Base-by-base conservation (phyloP, 768 basidiomycete genomes). In the Naematelia aurantialba region DNA sequence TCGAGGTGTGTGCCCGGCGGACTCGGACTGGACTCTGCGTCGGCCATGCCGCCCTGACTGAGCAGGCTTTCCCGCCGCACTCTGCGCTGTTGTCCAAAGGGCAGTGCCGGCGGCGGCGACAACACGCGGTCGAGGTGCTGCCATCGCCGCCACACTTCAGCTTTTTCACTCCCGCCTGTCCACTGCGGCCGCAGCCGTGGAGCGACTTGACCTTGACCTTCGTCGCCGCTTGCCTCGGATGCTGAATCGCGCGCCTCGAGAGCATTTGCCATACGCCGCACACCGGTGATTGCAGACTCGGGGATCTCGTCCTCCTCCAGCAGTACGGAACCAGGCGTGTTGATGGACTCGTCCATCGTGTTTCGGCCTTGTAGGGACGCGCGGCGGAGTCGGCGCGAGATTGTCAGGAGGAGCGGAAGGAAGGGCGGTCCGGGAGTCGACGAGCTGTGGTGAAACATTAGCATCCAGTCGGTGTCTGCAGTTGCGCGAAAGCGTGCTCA, bases 401-500 rank as follows among this genome's bases (percentile, higher is more conserved):
- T 63, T 21, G 69, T 60, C 22, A 59, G 59, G 1, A 73, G 62
- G 3, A 70, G 60, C 0, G 69, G 69, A 1, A 73, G 60, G 62
- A 73, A 73, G 8, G 72, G 72, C 12, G 72, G 72, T 17, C 67
- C 67, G 0, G 61, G 59, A 14, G 67, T 48, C 1, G 61, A 59
- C 10, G 56, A 27, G 26, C 64, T 59, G 25, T 53, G 19, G 14
- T n/a, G n/a, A n/a, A n/a, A n/a, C n/a, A n/a, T n/a, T 47, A 27
- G 4, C 19, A 47, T 50, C 11, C 39, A n/a, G n/a, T n/a, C n/a
- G n/a, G n/a, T n/a, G n/a, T n/a, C n/a, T n/a, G n/a, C n/a, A n/a
- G n/a, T n/a, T n/a, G n/a, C n/a, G n/a, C n/a, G n/a, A n/a, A n/a
- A n/a, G n/a, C n/a, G n/a, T n/a, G n/a, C n/a, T n/a, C n/a, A n/a